Base-by-base conservation (phyloP, 306 rosid species). In the Lathyrus tuberosus region DNA sequence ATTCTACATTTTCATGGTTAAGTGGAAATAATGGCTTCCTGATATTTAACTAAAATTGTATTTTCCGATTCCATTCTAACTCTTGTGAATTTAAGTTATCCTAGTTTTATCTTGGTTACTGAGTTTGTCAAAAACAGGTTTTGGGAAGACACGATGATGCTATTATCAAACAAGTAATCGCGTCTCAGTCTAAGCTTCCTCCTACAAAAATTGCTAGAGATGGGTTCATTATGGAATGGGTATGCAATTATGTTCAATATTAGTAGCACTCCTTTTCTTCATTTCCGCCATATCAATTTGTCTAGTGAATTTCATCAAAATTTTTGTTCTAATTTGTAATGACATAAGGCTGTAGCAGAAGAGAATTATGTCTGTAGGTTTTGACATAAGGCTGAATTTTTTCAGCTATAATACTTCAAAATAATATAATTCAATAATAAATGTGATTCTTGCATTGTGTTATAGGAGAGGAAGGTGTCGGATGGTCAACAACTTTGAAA, bases 181-280 rank as follows among this genome's bases (percentile, higher is more conserved):
- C 49, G 68, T 84, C 91, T 81, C 96, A 79, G 85, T 56, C 90
- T 46, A 83, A 79, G 82, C 92, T 90, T 56, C 78, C 84, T 74
- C 95, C 96, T 0, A 79, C 84, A 5, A 94, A 80, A 80, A 79
- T 88, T 76, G 84, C 96, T 73, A 77, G 83, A 81, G 98, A 94
- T 81, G 98, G 98, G 76, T 81, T 90, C 70, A 74, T 94, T 63
- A 85, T 90, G 96, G 97, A 94, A 89, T 94, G 97, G 97, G 98
- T 90, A 84, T 52, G 88, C 28, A 51, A 56, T 62, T 67, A 65
- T 73, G 66, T 62, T 59, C 41, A 40, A 11, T 69, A 48, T 26
- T 5, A 28, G 53, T 5, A 28, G 60, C 22, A 31, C 69, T 68
- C 56, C 60, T 62, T 73, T 10, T 10, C 51, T 76, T 16, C 47